Conservation (phyloP, 495 filamentous ascomycete genomes). For the Cercophora sp. region DNA sequence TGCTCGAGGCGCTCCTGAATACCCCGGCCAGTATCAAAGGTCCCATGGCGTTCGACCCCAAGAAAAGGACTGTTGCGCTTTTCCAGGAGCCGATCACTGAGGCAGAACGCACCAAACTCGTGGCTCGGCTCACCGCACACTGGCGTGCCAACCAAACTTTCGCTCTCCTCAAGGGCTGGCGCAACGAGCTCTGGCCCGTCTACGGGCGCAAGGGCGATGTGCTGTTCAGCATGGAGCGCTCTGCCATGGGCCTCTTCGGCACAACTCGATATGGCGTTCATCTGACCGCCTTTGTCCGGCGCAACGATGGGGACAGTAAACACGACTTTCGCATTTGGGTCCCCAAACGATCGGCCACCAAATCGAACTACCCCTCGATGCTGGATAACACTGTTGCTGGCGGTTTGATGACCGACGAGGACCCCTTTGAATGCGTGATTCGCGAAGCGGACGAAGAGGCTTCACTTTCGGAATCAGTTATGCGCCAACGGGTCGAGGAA, state of each 20-base stretch:
- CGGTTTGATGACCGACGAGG: constrained; percentile 76
- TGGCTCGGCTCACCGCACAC: constrained; percentile 56
- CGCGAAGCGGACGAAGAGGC: constrained; percentile 90
- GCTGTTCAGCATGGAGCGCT: constrained; percentile 74
- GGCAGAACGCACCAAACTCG: constrained; percentile 54
- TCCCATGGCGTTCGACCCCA: constrained; percentile 51
- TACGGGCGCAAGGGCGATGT: constrained; percentile 62
- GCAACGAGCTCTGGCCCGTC: constrained; percentile 82
- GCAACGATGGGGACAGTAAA: constrained; percentile 39
- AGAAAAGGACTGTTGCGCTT: constrained; percentile 20
- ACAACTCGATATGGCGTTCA: constrained; percentile 87
- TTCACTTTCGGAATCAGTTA: constrained; percentile 66
- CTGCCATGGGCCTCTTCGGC: constrained; percentile 76
- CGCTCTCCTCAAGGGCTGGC: constrained; percentile 74
- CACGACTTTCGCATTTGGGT: constrained; percentile 77
- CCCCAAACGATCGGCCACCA: constrained; percentile 66
- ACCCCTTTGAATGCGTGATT: constrained; percentile 71
- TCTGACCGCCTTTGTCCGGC: constrained; percentile 68
- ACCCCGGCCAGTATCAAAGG: constrained; percentile 46
- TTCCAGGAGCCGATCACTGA: constrained; percentile 29
- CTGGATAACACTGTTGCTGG: constrained; percentile 94
- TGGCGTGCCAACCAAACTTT: constrained; percentile 65
- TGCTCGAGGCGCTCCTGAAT: constrained; percentile 51
- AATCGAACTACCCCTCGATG: constrained; percentile 83
- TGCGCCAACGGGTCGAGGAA: constrained; percentile 53